Evolutionary conservation across 108 stramenopile species (phyloP), one percentile per base, ranked within the genome.

Genomic region (Pinguiococcus pyrenoidosus): DNA sequence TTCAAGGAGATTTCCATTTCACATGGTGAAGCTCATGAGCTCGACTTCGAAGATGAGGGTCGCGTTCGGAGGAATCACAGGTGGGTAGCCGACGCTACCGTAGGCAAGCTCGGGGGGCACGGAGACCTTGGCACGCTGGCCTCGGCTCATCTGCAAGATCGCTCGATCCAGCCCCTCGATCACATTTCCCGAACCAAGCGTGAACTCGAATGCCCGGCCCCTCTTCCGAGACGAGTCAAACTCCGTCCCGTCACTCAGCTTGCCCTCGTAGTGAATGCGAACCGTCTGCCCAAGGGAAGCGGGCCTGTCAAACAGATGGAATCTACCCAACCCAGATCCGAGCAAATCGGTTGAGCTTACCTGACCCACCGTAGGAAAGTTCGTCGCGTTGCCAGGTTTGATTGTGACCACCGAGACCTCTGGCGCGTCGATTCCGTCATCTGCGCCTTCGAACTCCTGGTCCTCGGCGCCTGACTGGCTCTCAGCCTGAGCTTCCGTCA

Each of bases 11-110:
- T n/a, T n/a, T n/a, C n/a, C n/a, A n/a, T n/a, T n/a, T n/a, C n/a
- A 37, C 36, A 27, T 44, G n/a, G n/a, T n/a, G 49, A 69, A 81
- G 18, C 56, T 49, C 28, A 85, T 51, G 21, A 86, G 49, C 60
- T 89, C 82, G 1, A 85, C 48, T 43, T 77, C 75, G 46, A 79
- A 89, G 30, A 75, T 50, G n/a, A 85, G 73, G 16, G 75, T 73
- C 1, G 76, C 52, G 32, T 66, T 49, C 16, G 87, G 78, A 0
- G 84, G 84, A 25, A 90, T 73, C 20, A 66, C 51, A 0, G 87
- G 87, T 22, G 72, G 75, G 52, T 65, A 73, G 5, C 85, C 85
- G 26, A 46, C 50, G 18, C 56, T 61, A 20, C 88, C 85, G 59
- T 87, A 90, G 5, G 66, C 85, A 45, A 73, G 77, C 21, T 60